A percentile compares a stretch with the other conserved stretches of the same genome.
These are phyloP conservation scores for Hericium coralloides DNA, from an alignment of 768 basidiomycete genomes.

Conservation along the genomic window DNA sequence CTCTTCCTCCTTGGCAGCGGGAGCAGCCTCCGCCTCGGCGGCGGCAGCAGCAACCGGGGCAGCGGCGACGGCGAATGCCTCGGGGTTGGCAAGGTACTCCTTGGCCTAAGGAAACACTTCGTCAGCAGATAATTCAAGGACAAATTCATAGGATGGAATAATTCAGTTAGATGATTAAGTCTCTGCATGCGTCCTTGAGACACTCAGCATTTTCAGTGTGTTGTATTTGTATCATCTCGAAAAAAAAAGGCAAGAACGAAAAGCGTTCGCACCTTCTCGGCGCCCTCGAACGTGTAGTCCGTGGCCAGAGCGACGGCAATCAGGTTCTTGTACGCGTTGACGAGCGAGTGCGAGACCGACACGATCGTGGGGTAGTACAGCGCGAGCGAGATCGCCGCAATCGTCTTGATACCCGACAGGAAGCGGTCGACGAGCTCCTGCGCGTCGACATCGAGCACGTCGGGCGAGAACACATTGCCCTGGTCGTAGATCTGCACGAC, in stretches of 20 bases:
- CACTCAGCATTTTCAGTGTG: conserved; percentile 84
- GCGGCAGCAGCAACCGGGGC: conserved; percentile 46
- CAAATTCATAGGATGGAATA: conserved; percentile 8
- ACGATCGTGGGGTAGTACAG: conserved; percentile 94
- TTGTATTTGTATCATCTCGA: conserved; percentile 28
- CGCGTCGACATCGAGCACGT: conserved; percentile 91
- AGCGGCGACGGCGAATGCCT: conserved; percentile 87
- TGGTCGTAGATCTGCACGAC: conserved; percentile 95
- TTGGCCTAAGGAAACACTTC: conserved; percentile 53
- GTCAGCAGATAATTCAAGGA: conserved; percentile 25
- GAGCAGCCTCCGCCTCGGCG: conserved; percentile 45
- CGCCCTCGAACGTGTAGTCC: conserved; percentile 90
- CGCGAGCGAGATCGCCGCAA: conserved; percentile 93
- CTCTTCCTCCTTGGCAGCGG: conserved; percentile 58
- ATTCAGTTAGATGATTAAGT: conserved; percentile 14
- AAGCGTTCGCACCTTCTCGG: conserved; percentile 67
- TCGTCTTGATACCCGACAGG: conserved; percentile 87
- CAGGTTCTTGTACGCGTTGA: conserved; percentile 99
- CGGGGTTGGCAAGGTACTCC: conserved; percentile 95
- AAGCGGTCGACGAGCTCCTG: conserved; percentile 86
- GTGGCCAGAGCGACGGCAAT: conserved; percentile 82
- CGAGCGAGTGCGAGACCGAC: conserved; percentile 88
- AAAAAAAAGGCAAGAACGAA: conserved; percentile 15
- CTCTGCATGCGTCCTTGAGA: conserved; percentile 35
- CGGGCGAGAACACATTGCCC: conserved; percentile 85